Base-by-base conservation (phyloP, 116 monocot species). In the Phalaenopsis hybrid region DNA sequence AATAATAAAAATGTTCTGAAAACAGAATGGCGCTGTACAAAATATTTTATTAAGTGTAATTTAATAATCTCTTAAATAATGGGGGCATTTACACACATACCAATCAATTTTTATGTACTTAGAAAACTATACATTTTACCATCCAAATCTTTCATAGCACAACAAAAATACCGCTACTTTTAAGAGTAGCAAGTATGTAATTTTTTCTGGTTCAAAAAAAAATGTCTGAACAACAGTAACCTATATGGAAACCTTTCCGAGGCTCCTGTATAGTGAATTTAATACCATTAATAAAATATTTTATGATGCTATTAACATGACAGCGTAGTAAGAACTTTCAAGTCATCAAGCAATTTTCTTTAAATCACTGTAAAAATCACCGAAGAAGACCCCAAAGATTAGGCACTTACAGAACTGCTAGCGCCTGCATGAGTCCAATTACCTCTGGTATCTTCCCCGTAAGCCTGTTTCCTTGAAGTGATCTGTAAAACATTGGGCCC, bases 401-500 rank as follows among this genome's bases (percentile, higher is more conserved):
- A 58, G 16, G 41, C 51, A 16, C 94, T 90, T 72, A 94, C 94
- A 94, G 81, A 48, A 94, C 94, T 44, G 94, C 94, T 83, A 98
- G 95, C 77, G 98, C 98, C 70, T 98, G 98, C 98, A 98, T 98
- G 8, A 95, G 90, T 57, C 98, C 98, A 87, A 98, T 90, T 25
- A 98, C 98, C 81, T 98, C 95, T 50, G 98, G 98, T 79, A 98
- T 98, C 86, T 93, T 90, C 52, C 98, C 98, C 37, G 86, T 98
- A 51, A 98, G 88, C 80, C 77, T 82, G 85, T 98, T 98, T 74
- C 98, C 98, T 84, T 98, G 98, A 76, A 98, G 90, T 20, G 98
- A 98, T 70, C 95, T 98, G 61, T 41, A n/a, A 74, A 77, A 55
- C 78, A 44, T 67, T 12, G 17, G 44, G 44, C 18, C 44, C 37